Conservation (phyloP, 495 filamentous ascomycete genomes). For the Penicillium turbatum region DNA sequence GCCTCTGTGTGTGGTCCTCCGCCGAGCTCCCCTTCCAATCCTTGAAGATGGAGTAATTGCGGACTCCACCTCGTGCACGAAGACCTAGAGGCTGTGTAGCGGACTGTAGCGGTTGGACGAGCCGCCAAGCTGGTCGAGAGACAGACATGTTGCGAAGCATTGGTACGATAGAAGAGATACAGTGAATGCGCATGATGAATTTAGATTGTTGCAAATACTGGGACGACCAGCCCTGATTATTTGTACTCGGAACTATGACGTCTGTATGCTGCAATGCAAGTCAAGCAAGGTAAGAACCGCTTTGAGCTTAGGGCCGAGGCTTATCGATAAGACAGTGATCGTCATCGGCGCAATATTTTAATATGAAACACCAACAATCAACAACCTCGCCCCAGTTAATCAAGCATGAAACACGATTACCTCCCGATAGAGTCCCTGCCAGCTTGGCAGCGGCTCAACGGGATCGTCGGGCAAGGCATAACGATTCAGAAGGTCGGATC, state of each 20-base stretch:
- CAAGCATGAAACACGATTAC: conserved; percentile 50
- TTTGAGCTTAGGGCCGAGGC: conserved; percentile 3
- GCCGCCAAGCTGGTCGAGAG: conserved; percentile 8
- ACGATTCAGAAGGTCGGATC: conserved; percentile 42
- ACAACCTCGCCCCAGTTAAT: not conserved
- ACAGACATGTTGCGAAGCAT: not conserved
- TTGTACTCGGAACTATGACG: conserved; percentile 24
- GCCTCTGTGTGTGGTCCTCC: conserved; percentile 34
- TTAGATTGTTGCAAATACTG: not conserved
- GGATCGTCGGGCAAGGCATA: conserved; percentile 51
- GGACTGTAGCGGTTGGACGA: conserved; percentile 15
- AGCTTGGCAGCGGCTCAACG: conserved; percentile 61
- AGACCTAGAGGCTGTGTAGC: conserved; percentile 13
- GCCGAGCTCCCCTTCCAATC: conserved; percentile 36
- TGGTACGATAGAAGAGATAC: not conserved
- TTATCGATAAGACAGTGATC: conserved; percentile 25
- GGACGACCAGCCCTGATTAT: not conserved
- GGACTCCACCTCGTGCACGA: conserved; percentile 5
- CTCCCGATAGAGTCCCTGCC: conserved; percentile 55
- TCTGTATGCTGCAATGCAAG: conserved; percentile 31
- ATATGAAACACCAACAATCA: not conserved
- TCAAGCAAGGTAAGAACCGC: not conserved
- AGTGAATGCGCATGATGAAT: not conserved
- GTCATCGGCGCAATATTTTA: not conserved
- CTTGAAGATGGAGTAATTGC: conserved; percentile 20